Percentiles rank a stretch among this genome's conserved stretches.
These are phyloP conservation scores for Aegle marmelos DNA, from an alignment of 345 rosid genomes.

Conservation along the genomic window DNA sequence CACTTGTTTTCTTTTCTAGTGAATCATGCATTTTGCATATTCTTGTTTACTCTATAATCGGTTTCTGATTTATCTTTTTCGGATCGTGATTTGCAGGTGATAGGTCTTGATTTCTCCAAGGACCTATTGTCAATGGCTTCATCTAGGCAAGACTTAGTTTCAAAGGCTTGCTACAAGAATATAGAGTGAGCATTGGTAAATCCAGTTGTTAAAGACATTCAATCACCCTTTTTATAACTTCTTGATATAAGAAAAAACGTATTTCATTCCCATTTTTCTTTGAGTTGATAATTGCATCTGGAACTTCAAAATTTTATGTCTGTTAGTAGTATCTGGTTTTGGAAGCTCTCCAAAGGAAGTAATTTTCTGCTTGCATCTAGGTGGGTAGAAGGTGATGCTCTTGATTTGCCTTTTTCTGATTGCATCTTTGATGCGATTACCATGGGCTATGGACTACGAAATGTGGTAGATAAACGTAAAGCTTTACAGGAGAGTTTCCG, in stretches of 20 bases:
- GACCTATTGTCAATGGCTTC: conserved; percentile 73
- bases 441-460: conserved; percentile 83
- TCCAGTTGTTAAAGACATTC: conserved; percentile 19
- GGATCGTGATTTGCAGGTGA: conserved; percentile 42
- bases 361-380: conserved; percentile 24
- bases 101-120: conserved; percentile 78
- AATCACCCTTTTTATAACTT: no score
- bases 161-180: conserved; percentile 58
- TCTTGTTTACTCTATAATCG: background rate
- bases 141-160: conserved; percentile 42
- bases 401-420: conserved; percentile 68
- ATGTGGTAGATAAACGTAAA: conserved; percentile 59
- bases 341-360: background rate
- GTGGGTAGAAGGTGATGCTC: conserved; percentile 86
- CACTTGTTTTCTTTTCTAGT: background rate
- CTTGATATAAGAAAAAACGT: background rate
- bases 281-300: background rate
- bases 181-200: conserved; percentile 91
- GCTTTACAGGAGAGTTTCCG: conserved; percentile 69
- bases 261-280: background rate
- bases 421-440: conserved; percentile 75
- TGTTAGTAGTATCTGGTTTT: background rate
- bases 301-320: background rate
- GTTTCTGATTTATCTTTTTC: background rate
- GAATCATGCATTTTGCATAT: background rate